phyloP scores from a whole-genome alignment of 2,329 filamentous ascomycete species.

The Niveomyces coronatus region DNA sequence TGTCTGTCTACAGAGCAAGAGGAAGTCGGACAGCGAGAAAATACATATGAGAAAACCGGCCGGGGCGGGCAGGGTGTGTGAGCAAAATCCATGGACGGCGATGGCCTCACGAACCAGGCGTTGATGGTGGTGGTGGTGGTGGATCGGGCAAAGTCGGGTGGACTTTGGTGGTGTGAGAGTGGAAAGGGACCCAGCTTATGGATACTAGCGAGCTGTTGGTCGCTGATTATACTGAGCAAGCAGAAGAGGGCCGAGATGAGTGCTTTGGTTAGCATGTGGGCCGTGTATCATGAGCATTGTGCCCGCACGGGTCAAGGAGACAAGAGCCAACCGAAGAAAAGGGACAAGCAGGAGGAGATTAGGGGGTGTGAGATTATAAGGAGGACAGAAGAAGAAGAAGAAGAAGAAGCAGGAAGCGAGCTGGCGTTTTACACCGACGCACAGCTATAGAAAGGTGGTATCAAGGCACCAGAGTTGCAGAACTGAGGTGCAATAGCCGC shows the following conservation, averaged over 20 bases:
- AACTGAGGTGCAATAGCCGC: too few relatives aligned
- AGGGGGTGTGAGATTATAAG: not conserved
- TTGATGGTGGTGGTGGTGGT: conserved; percentile 9
- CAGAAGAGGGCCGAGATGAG: conserved; percentile 19
- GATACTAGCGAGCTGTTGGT: too few relatives aligned
- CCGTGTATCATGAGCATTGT: conserved; percentile 26
- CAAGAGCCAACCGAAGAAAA: too few relatives aligned
- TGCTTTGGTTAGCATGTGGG: conserved; percentile 21
- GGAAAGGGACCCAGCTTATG: conserved; percentile 5
- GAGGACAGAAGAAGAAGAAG: conserved; percentile 5
- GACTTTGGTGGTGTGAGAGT: conserved; percentile 9
- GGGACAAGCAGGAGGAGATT: not conserved
- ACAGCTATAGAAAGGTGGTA: too few relatives aligned
- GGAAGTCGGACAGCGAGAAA: too few relatives aligned
- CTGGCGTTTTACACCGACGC: too few relatives aligned
- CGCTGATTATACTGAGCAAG: too few relatives aligned
- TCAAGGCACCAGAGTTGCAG: too few relatives aligned
- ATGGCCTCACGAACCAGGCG: conserved; percentile 11
- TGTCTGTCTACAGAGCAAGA: conserved; percentile 4
- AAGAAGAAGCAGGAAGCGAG: too few relatives aligned
- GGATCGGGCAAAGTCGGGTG: conserved; percentile 11
- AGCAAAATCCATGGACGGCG: conserved; percentile 6
- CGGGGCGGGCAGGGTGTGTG: conserved; percentile 10
- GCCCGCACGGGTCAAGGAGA: not conserved
- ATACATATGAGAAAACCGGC: too few relatives aligned